Evolutionary conservation across 768 basidiomycete genomes (phyloP).

Genomic region (Dioszegia hungarica): DNA sequence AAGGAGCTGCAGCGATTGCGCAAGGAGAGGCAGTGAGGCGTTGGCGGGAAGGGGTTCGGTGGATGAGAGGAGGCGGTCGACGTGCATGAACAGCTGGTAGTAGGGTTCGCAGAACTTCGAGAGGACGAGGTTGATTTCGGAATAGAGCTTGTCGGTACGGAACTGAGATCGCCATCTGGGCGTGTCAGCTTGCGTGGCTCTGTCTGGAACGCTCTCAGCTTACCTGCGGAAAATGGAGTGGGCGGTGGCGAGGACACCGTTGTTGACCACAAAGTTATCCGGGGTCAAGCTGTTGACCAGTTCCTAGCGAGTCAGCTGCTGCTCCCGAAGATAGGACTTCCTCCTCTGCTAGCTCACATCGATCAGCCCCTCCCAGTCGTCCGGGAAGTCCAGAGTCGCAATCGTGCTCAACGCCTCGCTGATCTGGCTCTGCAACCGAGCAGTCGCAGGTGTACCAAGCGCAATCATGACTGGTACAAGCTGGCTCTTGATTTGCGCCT

Average conservation of each 20-base stretch:
- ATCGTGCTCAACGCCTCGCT: slow-evolving; percentile 90
- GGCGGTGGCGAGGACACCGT: slow-evolving; percentile 86
- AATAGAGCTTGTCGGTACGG: slow-evolving; percentile 77
- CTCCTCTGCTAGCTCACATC: slow-evolving; percentile 60
- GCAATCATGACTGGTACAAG: slow-evolving; percentile 89
- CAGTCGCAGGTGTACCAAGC: slow-evolving; percentile 61
- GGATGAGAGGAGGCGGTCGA: slow-evolving; percentile 51
- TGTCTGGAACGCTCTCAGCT: slow-evolving; percentile 3
- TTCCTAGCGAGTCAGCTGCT: slow-evolving; percentile 58
- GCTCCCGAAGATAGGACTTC: not conserved
- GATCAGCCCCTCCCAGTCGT: slow-evolving; percentile 79
- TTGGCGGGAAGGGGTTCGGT: slow-evolving; percentile 47
- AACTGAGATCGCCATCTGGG: slow-evolving; percentile 83
- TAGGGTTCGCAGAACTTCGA: slow-evolving; percentile 76
- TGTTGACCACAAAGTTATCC: slow-evolving; percentile 75
- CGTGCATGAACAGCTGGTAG: slow-evolving; percentile 66
- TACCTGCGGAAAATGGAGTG: slow-evolving; percentile 79
- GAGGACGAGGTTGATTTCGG: slow-evolving; percentile 87
- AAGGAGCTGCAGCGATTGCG: slow-evolving; percentile 71
- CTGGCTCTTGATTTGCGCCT: slow-evolving; percentile 64
- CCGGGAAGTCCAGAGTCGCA: slow-evolving; percentile 86
- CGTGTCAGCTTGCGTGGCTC: slow-evolving; percentile 6
- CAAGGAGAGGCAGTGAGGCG: slow-evolving; percentile 51
- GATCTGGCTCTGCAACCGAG: slow-evolving; percentile 62
- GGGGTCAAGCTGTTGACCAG: slow-evolving; percentile 75